phyloP scores from a whole-genome alignment of 768 basidiomycete genomes.

The Kwoniella bestiolae region DNA sequence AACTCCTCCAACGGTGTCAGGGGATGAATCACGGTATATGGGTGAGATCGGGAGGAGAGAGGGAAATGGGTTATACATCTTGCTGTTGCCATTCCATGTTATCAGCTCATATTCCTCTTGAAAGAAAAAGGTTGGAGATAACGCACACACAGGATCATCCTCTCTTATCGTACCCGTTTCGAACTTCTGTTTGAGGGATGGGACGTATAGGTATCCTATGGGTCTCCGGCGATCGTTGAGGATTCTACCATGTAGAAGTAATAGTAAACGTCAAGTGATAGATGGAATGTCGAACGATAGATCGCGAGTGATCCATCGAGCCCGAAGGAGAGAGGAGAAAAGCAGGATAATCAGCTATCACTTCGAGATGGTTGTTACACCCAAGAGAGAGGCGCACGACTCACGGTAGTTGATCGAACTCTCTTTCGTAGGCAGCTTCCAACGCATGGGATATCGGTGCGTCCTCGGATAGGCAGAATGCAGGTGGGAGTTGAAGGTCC shows the following conservation, averaged over 20 bases:
- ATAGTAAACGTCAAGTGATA: no score
- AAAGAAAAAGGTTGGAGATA: neutral
- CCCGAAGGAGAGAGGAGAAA: no score
- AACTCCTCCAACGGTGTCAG: constrained; percentile 76
- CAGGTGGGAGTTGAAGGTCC: constrained; percentile 67
- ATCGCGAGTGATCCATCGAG: no score
- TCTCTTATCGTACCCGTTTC: constrained; percentile 73
- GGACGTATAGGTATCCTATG: constrained; percentile 82
- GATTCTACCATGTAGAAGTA: constrained; percentile 63
- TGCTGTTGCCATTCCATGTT: constrained; percentile 25
- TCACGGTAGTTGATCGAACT: constrained; percentile 92
- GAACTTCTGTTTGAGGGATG: constrained; percentile 75
- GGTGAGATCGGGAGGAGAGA: constrained; percentile 41
- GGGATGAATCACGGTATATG: constrained; percentile 70
- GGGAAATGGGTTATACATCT: constrained; percentile 54
- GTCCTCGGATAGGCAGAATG: constrained; percentile 74
- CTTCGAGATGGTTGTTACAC: no score
- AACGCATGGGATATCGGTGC: constrained; percentile 77
- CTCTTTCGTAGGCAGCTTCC: constrained; percentile 87
- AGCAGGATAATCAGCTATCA: no score
- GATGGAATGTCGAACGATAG: no score
- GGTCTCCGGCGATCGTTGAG: constrained; percentile 73
- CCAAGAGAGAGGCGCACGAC: neutral
- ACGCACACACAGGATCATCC: constrained; percentile 69
- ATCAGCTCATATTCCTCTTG: neutral